Evolutionary conservation across 2,329 filamentous ascomycete species (phyloP), one percentile per base, ranked within the genome.

Genomic region (Fonsecaea erecta): DNA sequence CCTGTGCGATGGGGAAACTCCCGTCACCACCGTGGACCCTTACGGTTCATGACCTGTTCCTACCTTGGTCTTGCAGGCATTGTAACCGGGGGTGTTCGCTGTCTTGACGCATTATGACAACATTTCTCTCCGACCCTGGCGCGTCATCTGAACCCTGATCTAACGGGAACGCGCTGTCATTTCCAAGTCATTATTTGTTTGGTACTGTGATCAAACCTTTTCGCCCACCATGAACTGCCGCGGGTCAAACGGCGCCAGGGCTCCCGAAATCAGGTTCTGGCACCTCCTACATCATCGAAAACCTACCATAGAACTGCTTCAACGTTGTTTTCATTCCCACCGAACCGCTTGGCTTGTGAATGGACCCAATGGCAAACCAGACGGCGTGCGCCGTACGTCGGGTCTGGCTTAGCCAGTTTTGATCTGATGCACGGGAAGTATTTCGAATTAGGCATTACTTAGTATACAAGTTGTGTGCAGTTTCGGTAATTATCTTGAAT

Each of bases 41-140:
- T n/a, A n/a, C 1, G 16, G 26, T 53, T 53, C 52, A 28, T 53
- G 14, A 53, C 43, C 18, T 24, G 43, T 32, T 30, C 52, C n/a
- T 24, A 32, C 52, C n/a, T 24, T 21, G 35, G 21, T 48, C 24
- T 24, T 37, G 46, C 34, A 28, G 30, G 51, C 48, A 48, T 48
- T 1, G 18, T 60, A 21, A 52, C 56, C 16, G 28, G 51, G 18
- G 56, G 5, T 35, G 16, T 43, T 60, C 32, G 34, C 21, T 9
- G 3, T 54, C 55, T 55, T 64, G 55, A 60, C 62, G 62, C 62
- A 64, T 51, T 62, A 32, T 62, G 59, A 62, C 55, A 51, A 26
- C 21, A 51, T 51, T 11, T 40, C 11, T 28, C 11, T 52, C 46
- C 30, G n/a, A 26, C 3, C 9, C 26, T 32, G 16, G 26, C 52